These are phyloP conservation scores for Blastocystis sp. DNA, from an alignment of 352 stramenopile species.

Conservation along the genomic window DNA sequence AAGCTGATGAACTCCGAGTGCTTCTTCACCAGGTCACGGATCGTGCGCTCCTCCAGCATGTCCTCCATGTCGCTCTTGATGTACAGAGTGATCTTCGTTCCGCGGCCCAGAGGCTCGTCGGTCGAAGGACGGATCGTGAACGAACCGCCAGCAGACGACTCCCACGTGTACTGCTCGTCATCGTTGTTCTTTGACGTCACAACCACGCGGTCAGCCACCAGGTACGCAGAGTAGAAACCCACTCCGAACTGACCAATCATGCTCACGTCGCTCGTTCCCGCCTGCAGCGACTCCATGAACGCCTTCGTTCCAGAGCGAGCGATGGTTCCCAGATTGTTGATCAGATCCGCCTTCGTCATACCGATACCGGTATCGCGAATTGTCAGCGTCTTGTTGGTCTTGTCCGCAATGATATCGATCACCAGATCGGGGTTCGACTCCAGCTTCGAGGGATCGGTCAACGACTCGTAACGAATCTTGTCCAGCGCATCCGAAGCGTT, in stretches of 20 bases:
- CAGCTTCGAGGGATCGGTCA: slow-evolving; percentile 86
- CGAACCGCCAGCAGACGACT: slow-evolving; percentile 85
- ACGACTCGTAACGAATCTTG: slow-evolving; percentile 89
- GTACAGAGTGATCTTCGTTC: slow-evolving; percentile 88
- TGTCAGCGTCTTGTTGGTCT: slow-evolving; percentile 95
- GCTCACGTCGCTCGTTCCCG: slow-evolving; percentile 85
- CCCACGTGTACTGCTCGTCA: slow-evolving; percentile 91
- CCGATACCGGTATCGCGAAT: slow-evolving; percentile 96
- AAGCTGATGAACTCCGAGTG: slow-evolving; percentile 99
- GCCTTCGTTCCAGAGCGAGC: slow-evolving; percentile 98
- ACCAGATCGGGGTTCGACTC: slow-evolving; percentile 90
- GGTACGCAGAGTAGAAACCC: slow-evolving; percentile 98
- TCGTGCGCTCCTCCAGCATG: slow-evolving; percentile 91
- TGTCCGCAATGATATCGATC: slow-evolving; percentile 97
- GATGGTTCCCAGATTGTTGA: slow-evolving; percentile 99
- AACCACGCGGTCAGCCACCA: slow-evolving; percentile 94
- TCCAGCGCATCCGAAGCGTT: slow-evolving; percentile 88
- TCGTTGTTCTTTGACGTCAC: slow-evolving; percentile 98
- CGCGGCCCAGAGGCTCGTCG: slow-evolving; percentile 67
- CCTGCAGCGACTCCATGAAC: slow-evolving; percentile 95
- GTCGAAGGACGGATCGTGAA: slow-evolving; percentile 80
- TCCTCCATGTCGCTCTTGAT: slow-evolving; percentile 98
- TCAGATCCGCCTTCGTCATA: slow-evolving; percentile 95
- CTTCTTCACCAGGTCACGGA: slow-evolving; percentile 99
- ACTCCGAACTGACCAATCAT: slow-evolving; percentile 99